Base-by-base conservation (phyloP, 495 filamentous ascomycete species). In the Diplogelasinospora grovesii region DNA sequence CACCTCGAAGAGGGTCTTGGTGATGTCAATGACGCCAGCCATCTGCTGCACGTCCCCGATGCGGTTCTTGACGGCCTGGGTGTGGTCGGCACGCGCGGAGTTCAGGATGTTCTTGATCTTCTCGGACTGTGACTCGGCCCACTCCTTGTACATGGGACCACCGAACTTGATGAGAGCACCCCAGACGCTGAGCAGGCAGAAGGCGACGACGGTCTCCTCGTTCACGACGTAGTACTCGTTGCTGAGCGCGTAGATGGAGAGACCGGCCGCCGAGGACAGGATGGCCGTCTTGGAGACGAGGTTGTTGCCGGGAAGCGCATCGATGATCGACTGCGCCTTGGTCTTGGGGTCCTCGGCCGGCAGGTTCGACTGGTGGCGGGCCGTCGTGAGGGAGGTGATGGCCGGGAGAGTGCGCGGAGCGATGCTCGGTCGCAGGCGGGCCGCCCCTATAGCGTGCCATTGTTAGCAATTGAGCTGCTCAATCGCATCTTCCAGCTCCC, bases 221-320 rank as follows among this genome's bases (percentile, higher is more conserved):
- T 97, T 99, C 65, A 99, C 74, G 63, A 99, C 86, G 66, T 96
- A 99, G 73, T 97, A 83, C 74, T 99, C 93, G 70, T 95, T 99
- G 82, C 84, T 90, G 71, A 99, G 89, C 57, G 92, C 93, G 59
- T 89, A 92, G 56, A 95, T 75, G 52, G 86, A 88, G 47, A 89
- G 60, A 71, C 87, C 89, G 61, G 93, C 87, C 43, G 81, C 82
- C 43, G 87, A 88, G 54, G 92, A 97, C 43, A 99, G 79, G 64
- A 94, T 85, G 58, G 93, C 93, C 48, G 87, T 88, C 79, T 97
- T 99, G 64, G 86, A 88, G 63, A 92, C 65, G 52, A 95, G 73
- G 52, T 75, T 82, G 73, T 74, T 86, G 54, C 89, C 84, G 52
- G 88, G 86, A 31, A 99, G 71, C 47, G 89, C 68, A 55, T 97